phyloP scores from a whole-genome alignment of 192 early-diverging fungal genomes.

The Coemansia sp. region DNA sequence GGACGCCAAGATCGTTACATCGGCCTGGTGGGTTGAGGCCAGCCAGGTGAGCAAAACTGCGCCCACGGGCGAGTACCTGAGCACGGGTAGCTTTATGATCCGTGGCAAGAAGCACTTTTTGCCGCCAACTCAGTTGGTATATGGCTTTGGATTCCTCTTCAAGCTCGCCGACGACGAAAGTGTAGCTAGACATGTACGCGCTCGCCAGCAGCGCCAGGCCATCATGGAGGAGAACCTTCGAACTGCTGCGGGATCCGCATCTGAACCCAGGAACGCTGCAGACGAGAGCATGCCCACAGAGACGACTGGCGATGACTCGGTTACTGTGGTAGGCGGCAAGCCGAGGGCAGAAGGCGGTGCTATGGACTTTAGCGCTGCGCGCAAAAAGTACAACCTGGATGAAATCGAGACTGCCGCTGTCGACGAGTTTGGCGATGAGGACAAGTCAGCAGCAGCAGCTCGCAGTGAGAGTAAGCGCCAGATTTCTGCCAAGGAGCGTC shows the following conservation, averaged over 20 bases:
- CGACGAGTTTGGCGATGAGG: constrained; percentile 18
- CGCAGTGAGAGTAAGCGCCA: constrained; percentile 30
- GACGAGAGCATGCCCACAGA: background rate
- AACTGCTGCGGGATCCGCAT: constrained; percentile 2
- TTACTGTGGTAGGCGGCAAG: constrained; percentile 8
- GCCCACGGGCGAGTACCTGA: constrained; percentile 88
- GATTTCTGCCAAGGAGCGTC: constrained; percentile 83
- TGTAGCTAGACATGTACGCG: constrained; percentile 68
- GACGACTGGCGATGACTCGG: constrained; percentile 3
- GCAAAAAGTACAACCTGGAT: constrained; percentile 55
- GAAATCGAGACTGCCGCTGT: constrained; percentile 45
- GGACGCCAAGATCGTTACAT: constrained; percentile 95
- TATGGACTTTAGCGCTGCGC: constrained; percentile 39
- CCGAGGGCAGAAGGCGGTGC: background rate
- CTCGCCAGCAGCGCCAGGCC: constrained; percentile 58
- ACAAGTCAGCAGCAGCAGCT: background rate
- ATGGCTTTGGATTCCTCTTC: constrained; percentile 96
- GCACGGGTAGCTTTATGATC: constrained; percentile 91
- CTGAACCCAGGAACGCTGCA: background rate
- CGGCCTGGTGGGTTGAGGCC: constrained; percentile 91
- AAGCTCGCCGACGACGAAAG: constrained; percentile 78
- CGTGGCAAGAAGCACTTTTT: constrained; percentile 92
- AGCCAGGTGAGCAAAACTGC: constrained; percentile 89
- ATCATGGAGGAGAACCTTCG: constrained; percentile 37
- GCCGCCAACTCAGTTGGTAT: constrained; percentile 90